Conservation (phyloP, 345 rosid genomes). For the Gossypium herbaceum region DNA sequence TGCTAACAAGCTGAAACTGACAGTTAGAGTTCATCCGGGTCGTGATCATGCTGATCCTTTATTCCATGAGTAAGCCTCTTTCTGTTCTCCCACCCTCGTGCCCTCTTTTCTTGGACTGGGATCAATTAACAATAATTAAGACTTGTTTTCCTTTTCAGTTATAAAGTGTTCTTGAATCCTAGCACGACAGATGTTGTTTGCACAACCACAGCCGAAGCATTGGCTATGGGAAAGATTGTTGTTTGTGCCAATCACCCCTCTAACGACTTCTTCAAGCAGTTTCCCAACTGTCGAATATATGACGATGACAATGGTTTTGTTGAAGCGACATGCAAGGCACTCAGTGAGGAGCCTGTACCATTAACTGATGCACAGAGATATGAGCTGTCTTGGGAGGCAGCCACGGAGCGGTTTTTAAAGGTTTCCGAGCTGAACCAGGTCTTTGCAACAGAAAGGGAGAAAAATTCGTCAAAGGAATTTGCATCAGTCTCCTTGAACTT, state of each 20-base stretch:
- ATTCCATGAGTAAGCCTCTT: constrained; percentile 77
- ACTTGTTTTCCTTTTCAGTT: constrained; percentile 42
- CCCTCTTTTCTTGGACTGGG: background rate
- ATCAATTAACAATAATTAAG: background rate
- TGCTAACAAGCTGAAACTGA: constrained; percentile 50
- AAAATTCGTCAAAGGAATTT: constrained; percentile 28
- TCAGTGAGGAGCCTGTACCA: constrained; percentile 60
- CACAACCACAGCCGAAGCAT: constrained; percentile 95
- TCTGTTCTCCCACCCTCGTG: background rate
- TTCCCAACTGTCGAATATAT: constrained; percentile 62
- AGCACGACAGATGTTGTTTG: constrained; percentile 98
- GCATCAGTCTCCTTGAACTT: constrained; percentile 50
- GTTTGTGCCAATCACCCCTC: constrained; percentile 55
- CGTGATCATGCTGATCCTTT: constrained; percentile 82
- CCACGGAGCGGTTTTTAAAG: constrained; percentile 69
- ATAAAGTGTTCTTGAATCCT: constrained; percentile 90
- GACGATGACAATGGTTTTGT: constrained; percentile 49
- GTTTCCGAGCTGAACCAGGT: constrained; percentile 42
- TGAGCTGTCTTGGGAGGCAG: constrained; percentile 87
- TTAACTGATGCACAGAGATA: constrained; percentile 61
- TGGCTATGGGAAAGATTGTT: constrained; percentile 84
- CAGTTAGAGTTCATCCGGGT: constrained; percentile 66
- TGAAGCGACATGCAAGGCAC: constrained; percentile 51
- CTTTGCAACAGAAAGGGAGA: constrained; percentile 5
- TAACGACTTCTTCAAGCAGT: constrained; percentile 65